A percentile compares a stretch with the other conserved stretches of the same genome.
Evolutionary conservation across 306 rosid species (phyloP).

Genomic region (Cucurbita pepo): DNA sequence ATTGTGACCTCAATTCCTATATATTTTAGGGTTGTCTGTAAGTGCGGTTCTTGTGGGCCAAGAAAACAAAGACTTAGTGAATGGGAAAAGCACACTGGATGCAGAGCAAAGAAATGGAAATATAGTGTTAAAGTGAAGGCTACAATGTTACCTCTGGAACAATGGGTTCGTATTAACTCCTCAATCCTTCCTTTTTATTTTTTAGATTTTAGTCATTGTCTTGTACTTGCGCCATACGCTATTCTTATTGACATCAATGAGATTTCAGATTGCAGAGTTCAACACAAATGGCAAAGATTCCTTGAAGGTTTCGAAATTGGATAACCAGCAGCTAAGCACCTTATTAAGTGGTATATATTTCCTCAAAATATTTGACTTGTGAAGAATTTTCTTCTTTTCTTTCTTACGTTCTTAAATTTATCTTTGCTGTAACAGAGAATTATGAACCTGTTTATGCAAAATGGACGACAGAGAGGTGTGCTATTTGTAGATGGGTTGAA

Average conservation of each 20-base stretch:
- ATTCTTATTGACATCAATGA: slow-evolving; percentile 11
- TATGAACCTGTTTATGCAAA: slow-evolving; percentile 74
- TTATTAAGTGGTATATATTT: slow-evolving; percentile 54
- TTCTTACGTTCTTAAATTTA: neutral
- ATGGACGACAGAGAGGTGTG: slow-evolving; percentile 98
- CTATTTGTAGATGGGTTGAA: slow-evolving; percentile 97
- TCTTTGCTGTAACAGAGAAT: slow-evolving; percentile 42
- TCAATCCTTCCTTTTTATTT: neutral
- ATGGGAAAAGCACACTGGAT: slow-evolving; percentile 94
- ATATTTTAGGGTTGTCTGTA: slow-evolving; percentile 57
- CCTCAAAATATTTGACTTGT: too few species aligned
- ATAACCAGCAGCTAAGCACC: slow-evolving; percentile 51
- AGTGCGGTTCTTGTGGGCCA: slow-evolving; percentile 63
- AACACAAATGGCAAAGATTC: slow-evolving; percentile 34
- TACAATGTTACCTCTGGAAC: slow-evolving; percentile 71
- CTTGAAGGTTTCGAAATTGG: slow-evolving; percentile 25
- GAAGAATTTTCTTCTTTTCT: neutral
- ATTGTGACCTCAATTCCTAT: neutral
- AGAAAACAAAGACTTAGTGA: slow-evolving; percentile 72
- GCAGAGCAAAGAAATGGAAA: slow-evolving; percentile 97
- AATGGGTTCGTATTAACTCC: slow-evolving; percentile 57
- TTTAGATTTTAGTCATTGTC: neutral
- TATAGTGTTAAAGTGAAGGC: slow-evolving; percentile 81
- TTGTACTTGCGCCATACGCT: neutral
- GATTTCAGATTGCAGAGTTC: slow-evolving; percentile 52